phyloP scores from a whole-genome alignment of 805 yeast species.

The Millerozyma acaciae region DNA sequence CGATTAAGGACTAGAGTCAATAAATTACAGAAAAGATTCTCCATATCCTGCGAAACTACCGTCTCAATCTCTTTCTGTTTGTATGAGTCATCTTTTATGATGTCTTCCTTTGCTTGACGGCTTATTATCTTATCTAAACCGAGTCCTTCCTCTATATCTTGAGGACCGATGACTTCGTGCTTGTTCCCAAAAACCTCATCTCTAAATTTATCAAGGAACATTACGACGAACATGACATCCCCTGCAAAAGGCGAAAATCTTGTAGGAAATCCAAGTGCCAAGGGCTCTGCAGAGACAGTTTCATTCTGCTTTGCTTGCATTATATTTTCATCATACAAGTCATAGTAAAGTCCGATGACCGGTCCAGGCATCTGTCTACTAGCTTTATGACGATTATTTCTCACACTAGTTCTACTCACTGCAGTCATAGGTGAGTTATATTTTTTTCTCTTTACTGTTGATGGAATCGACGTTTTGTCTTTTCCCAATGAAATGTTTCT shows the following conservation, averaged over 20 bases:
- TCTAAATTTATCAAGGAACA: constrained; percentile 30
- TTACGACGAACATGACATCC: constrained; percentile 30
- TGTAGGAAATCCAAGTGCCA: constrained; percentile 35
- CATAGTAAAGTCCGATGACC: constrained; percentile 29
- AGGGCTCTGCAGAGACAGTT: constrained; percentile 15
- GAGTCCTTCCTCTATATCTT: constrained; percentile 34
- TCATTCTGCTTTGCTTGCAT: constrained; percentile 14
- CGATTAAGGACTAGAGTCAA: constrained; percentile 35
- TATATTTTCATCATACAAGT: constrained; percentile 35
- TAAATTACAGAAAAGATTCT: constrained; percentile 26
- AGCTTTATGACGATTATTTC: constrained; percentile 23
- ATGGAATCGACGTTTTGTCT: constrained; percentile 1
- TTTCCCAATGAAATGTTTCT: no score
- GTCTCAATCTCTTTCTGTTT: no score
- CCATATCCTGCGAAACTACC: constrained; percentile 28
- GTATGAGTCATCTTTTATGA: constrained; percentile 4
- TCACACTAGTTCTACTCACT: constrained; percentile 28
- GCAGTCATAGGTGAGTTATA: constrained; percentile 1
- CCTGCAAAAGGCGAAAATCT: constrained; percentile 24
- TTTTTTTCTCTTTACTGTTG: constrained; percentile 3
- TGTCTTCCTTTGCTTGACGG: constrained; percentile 2
- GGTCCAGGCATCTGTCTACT: constrained; percentile 40
- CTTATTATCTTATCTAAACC: constrained; percentile 15
- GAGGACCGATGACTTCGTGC: constrained; percentile 26
- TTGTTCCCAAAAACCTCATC: constrained; percentile 18